phyloP scores from a whole-genome alignment of 371 early-diverging fungal species.

The Syncephalastrum sp. region DNA sequence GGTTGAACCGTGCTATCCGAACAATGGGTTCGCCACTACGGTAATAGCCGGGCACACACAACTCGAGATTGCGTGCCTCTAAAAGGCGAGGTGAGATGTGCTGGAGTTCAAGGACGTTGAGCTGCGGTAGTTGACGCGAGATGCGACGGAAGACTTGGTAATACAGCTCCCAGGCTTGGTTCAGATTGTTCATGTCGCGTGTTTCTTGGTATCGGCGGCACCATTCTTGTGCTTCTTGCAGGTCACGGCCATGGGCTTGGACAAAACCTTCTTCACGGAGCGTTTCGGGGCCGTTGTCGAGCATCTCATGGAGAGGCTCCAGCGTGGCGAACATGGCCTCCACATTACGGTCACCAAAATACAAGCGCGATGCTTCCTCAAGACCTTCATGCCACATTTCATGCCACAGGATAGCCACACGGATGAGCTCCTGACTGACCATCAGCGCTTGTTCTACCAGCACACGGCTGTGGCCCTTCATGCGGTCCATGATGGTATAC shows the following conservation, averaged over 20 bases:
- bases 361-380: conserved; percentile 88
- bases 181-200: conserved; percentile 77
- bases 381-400: conserved; percentile 98
- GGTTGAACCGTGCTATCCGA: conserved; percentile 83
- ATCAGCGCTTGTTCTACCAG: conserved; percentile 94
- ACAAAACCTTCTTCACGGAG: conserved; percentile 92
- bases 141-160: conserved; percentile 88
- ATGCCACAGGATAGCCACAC: conserved; percentile 95
- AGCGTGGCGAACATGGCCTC: conserved; percentile 92
- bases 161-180: conserved; percentile 97
- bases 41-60: conserved; percentile 95
- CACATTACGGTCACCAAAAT: conserved; percentile 84
- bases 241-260: conserved; percentile 91
- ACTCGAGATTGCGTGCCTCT: conserved; percentile 81
- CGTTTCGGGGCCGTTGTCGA: conserved; percentile 92
- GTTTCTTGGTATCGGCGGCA: conserved; percentile 81
- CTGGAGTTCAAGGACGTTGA: conserved; percentile 85
- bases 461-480: conserved; percentile 78
- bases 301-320: conserved; percentile 87
- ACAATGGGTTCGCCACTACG: conserved; percentile 85
- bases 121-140: conserved; percentile 78
- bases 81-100: conserved; percentile 91
- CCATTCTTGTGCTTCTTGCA: conserved; percentile 92
- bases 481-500: conserved; percentile 88
- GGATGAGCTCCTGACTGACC: conserved; percentile 95